phyloP scores from a whole-genome alignment of 208 protist genomes.

The Phytomonas francai region DNA sequence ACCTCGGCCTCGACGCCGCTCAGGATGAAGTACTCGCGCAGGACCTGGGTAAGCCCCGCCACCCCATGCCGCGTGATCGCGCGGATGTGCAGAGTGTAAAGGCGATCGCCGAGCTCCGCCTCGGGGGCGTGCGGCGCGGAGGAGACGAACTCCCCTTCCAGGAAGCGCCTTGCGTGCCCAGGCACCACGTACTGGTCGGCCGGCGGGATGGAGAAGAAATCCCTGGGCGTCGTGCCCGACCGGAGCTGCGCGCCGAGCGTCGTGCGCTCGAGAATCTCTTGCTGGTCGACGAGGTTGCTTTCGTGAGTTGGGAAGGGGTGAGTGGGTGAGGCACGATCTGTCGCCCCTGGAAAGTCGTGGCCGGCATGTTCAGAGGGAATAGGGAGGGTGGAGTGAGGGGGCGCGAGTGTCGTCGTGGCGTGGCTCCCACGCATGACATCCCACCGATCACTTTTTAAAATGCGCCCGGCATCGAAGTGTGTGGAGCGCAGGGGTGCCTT shows the following conservation, averaged over 20 bases:
- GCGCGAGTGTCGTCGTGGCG: too few species aligned
- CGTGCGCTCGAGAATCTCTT: slow-evolving; percentile 11
- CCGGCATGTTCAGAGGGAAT: too few species aligned
- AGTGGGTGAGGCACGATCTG: too few species aligned
- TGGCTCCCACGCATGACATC: not conserved
- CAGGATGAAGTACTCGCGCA: slow-evolving; percentile 83
- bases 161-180: slow-evolving; percentile 51
- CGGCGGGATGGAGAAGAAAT: slow-evolving; percentile 54
- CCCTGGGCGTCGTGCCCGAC: slow-evolving; percentile 42
- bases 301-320: too few species aligned
- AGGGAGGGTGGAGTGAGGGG: not conserved
- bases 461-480: slow-evolving; percentile 66
- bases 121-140: slow-evolving; percentile 35
- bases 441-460: slow-evolving; percentile 64
- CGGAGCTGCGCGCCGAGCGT: slow-evolving; percentile 54
- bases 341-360: not conserved
- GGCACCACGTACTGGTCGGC: slow-evolving; percentile 60
- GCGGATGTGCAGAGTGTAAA: slow-evolving; percentile 69
- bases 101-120: slow-evolving; percentile 41
- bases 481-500: slow-evolving; percentile 46
- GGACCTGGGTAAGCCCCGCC: slow-evolving; percentile 45
- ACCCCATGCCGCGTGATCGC: slow-evolving; percentile 52
- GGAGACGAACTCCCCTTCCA: slow-evolving; percentile 35
- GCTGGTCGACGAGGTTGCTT: too few species aligned
- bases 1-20: slow-evolving; percentile 46